Conservation (phyloP, 352 stramenopile genomes). For the Globisporangium radiosum region DNA sequence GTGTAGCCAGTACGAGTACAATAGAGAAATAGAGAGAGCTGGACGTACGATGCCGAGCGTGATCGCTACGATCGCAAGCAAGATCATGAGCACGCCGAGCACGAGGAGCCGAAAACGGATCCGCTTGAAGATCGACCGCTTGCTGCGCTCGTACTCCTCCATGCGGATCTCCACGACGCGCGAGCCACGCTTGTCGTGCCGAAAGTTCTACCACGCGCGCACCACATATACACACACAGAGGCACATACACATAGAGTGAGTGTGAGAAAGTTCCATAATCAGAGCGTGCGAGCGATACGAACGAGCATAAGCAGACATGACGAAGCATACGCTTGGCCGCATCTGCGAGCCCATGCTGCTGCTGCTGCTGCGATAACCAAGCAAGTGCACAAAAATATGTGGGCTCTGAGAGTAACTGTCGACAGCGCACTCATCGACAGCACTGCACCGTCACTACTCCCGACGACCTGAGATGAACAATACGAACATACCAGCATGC, state of each 20-base stretch:
- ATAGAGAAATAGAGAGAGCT: neutral
- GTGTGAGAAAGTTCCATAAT: neutral
- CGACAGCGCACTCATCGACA: too few species aligned
- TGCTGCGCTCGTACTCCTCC: constrained; percentile 69
- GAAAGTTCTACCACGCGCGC: constrained; percentile 42
- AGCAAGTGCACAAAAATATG: too few species aligned
- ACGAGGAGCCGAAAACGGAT: constrained; percentile 61
- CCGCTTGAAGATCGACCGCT: constrained; percentile 64
- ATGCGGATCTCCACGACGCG: constrained; percentile 67
- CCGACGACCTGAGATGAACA: too few species aligned
- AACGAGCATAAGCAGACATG: neutral
- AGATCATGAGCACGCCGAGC: constrained; percentile 42
- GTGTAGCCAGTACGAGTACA: neutral
- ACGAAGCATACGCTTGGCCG: constrained; percentile 37
- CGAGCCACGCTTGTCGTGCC: constrained; percentile 45
- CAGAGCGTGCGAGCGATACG: neutral
- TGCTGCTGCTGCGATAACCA: neutral
- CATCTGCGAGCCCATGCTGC: constrained; percentile 44
- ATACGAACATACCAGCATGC: too few species aligned
- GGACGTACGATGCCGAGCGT: constrained; percentile 42
- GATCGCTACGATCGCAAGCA: constrained; percentile 37
- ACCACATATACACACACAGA: neutral
- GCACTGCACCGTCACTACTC: too few species aligned
- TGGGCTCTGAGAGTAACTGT: too few species aligned
- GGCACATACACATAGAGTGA: neutral